A percentile compares a stretch with the other conserved stretches of the same genome.
phyloP scores from a whole-genome alignment of 1,284 basidiomycete genomes.

The Veloporphyrellus conicus region DNA sequence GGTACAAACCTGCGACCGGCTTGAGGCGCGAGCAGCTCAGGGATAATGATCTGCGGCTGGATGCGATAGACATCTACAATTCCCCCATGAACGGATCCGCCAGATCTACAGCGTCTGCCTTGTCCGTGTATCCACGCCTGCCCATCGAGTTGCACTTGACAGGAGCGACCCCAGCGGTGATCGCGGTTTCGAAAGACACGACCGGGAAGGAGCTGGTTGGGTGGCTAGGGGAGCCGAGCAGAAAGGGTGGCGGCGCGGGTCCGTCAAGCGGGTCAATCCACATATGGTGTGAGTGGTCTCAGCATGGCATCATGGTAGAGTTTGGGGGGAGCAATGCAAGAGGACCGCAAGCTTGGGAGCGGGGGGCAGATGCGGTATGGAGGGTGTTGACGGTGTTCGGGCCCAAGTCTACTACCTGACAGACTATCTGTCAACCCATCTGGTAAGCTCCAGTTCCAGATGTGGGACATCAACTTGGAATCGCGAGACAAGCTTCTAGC shows the following conservation, averaged over 20 bases:
- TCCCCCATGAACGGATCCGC: slow-evolving; percentile 30
- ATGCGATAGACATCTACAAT: slow-evolving; percentile 82
- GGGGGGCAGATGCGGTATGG: slow-evolving; percentile 76
- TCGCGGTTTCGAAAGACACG: slow-evolving; percentile 49
- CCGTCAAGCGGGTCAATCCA: slow-evolving; percentile 79
- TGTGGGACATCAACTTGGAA: no score
- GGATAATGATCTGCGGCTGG: slow-evolving; percentile 50
- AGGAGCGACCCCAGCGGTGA: slow-evolving; percentile 37
- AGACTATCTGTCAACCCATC: no score
- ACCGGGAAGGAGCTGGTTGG: slow-evolving; percentile 75
- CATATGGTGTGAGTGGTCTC: slow-evolving; percentile 90
- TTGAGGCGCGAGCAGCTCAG: slow-evolving; percentile 46
- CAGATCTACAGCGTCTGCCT: slow-evolving; percentile 43
- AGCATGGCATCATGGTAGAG: slow-evolving; percentile 75
- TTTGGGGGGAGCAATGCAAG: slow-evolving; percentile 72
- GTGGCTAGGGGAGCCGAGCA: slow-evolving; percentile 73
- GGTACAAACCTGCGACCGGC: slow-evolving; percentile 55
- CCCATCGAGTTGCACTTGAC: slow-evolving; percentile 46
- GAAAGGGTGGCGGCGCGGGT: slow-evolving; percentile 82
- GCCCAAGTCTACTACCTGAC: slow-evolving; percentile 19
- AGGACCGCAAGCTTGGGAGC: slow-evolving; percentile 81
- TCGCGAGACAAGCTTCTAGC: no score
- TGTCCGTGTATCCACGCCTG: slow-evolving; percentile 51
- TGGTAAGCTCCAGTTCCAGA: no score
- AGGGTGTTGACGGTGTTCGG: slow-evolving; percentile 66